phyloP scores from a whole-genome alignment of 202 grass and related monocot species.

The Brachypodium distachyon region DNA sequence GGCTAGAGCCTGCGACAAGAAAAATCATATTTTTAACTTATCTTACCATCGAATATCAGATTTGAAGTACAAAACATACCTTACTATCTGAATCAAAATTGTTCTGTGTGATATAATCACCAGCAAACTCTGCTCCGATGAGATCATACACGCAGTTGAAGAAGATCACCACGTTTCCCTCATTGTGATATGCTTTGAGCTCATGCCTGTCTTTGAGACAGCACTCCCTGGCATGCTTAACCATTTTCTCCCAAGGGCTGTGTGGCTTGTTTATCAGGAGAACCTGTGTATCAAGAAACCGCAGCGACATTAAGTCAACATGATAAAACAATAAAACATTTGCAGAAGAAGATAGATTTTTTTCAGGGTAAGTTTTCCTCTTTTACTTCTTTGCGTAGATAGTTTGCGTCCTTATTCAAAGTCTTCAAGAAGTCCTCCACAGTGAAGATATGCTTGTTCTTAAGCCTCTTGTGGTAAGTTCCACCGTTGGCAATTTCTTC shows the following conservation, averaged over 20 bases:
- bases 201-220: not conserved
- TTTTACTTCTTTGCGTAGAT: conserved; percentile 12
- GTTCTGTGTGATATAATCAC: not conserved
- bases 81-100: not conserved
- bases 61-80: not conserved
- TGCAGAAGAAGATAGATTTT: not conserved
- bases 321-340: not conserved
- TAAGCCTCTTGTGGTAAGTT: conserved; percentile 23
- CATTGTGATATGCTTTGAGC: not conserved
- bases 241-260: not conserved
- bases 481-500: conserved; percentile 42
- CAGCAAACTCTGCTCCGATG: not conserved
- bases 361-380: not conserved
- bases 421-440: conserved; percentile 43
- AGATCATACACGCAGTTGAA: not conserved
- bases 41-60: not conserved
- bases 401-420: not conserved
- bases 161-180: not conserved
- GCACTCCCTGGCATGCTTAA: not conserved
- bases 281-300: not conserved
- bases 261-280: not conserved
- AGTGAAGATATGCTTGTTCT: not conserved
- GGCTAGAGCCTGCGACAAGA: not conserved
- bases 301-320: not conserved
- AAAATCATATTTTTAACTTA: not conserved